Evolutionary conservation across 2,329 filamentous ascomycete species (phyloP).

Genomic region (Pseudogymnoascus sp.): DNA sequence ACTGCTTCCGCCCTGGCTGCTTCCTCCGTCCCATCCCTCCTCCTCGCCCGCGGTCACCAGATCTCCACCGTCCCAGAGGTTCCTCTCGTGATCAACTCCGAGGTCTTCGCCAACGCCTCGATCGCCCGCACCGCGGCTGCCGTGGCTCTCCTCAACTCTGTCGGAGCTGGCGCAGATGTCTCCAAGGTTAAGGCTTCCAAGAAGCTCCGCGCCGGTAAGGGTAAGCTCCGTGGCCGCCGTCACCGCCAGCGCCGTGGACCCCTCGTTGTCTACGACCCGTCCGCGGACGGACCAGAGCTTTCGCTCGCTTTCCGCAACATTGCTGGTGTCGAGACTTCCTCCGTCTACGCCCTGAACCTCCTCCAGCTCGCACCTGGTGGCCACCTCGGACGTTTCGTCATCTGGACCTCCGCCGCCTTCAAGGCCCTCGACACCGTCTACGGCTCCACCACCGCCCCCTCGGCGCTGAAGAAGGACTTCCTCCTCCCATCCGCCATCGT

Average conservation of each 20-base stretch:
- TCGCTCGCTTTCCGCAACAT: conserved; percentile 97
- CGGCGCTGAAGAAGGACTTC: conserved; percentile 98
- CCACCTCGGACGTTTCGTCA: conserved; percentile 96
- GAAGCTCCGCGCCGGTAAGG: conserved; percentile 98
- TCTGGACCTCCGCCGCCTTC: conserved; percentile 98
- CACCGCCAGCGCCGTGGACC: conserved; percentile 97
- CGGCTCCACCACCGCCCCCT: conserved; percentile 82
- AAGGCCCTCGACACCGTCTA: conserved; percentile 95
- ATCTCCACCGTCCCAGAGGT: conserved; percentile 90
- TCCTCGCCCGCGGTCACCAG: conserved; percentile 95
- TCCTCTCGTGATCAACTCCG: conserved; percentile 90
- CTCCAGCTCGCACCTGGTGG: conserved; percentile 98
- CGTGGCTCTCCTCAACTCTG: conserved; percentile 76
- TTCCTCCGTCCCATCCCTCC: conserved; percentile 87
- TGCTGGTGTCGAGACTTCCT: conserved; percentile 91
- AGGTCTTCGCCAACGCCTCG: conserved; percentile 71
- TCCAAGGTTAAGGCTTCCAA: conserved; percentile 94
- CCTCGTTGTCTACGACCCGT: conserved; percentile 94
- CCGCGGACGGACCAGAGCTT: conserved; percentile 90
- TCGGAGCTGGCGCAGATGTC: conserved; percentile 84
- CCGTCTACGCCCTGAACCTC: conserved; percentile 92
- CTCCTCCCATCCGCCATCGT: conserved; percentile 88
- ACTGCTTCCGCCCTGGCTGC: conserved; percentile 95
- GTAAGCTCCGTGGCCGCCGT: conserved; percentile 94
- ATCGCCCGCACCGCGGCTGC: conserved; percentile 85